Evolutionary conservation across 2,329 filamentous ascomycete species (phyloP), one percentile per base, ranked within the genome.

Genomic region (Colletotrichum limetticola): DNA sequence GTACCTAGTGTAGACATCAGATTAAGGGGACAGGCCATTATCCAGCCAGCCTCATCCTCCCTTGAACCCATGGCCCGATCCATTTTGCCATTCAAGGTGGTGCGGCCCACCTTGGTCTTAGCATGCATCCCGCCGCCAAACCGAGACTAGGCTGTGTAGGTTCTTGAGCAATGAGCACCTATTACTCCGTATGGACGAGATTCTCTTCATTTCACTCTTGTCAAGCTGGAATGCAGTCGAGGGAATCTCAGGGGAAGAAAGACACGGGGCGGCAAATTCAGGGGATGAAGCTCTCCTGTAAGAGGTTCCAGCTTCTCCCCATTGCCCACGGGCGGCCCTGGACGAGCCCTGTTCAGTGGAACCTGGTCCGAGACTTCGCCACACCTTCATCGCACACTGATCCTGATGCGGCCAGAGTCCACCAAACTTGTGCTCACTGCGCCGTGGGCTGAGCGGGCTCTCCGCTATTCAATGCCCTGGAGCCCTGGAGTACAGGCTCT

Each of bases 331-430:
- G 19, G 42, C n/a, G 42, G 53, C 42, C 66, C 59, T 64, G 59
- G 12, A 26, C 53, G 46, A 63, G 59, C 70, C 60, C 70, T 70
- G 70, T 63, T n/a, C 60, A 32, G 32, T 72, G 66, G 70, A 19
- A 67, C 66, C 42, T 53, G 57, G 35, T 19, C 19, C 19, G 32
- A 49, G 69, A 22, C 69, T 65, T 72, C 66, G 66, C 70, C 70
- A 65, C 66, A 35, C 26, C 26, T 22, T 49, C 19, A 49, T 22
- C 42, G 37, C 42, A 49, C 55, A 49, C 55, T 30, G 42, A 28
- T 26, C 42, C 26, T 28, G 7, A 46, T 16, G 37, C 53, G 24
- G 52, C 37, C 57, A 30, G 19, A 37, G 55, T 30, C 35, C 8
- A 30, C 6, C 19, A n/a, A 57, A 57, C 30, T 5, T 24, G 19